phyloP scores from a whole-genome alignment of 768 basidiomycete species.

The Cubamyces sp. region DNA sequence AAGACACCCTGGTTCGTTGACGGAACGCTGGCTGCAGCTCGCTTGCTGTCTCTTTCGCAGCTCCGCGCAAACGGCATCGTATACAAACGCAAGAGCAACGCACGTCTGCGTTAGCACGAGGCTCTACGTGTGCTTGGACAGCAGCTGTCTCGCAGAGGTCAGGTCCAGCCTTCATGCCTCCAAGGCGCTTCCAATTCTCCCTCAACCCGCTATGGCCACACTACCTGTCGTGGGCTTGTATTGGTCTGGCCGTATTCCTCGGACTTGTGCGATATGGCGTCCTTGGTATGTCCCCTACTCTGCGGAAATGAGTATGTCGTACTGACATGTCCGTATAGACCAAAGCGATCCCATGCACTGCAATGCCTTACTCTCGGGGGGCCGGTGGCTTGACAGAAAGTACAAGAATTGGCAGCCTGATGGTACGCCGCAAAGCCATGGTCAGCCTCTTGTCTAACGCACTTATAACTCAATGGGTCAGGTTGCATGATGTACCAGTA shows the following conservation, averaged over 20 bases:
- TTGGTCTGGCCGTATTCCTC: conserved; percentile 45
- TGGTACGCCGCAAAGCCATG: conserved; percentile 47
- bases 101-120: neutral
- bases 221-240: conserved; percentile 44
- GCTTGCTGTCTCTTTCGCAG: neutral
- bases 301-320: neutral
- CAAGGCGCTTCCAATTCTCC: conserved; percentile 32
- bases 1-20: neutral
- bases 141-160: neutral
- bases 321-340: conserved; percentile 46
- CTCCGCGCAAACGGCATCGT: neutral
- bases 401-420: conserved; percentile 87
- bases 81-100: neutral
- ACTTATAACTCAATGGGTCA: conserved; percentile 34
- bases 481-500: conserved; percentile 83
- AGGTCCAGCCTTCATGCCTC: conserved; percentile 28
- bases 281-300: conserved; percentile 42
- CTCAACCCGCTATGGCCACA: conserved; percentile 53
- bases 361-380: conserved; percentile 66
- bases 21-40: neutral
- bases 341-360: conserved; percentile 76
- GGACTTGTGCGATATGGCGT: conserved; percentile 49
- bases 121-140: neutral
- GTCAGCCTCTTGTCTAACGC: conserved; percentile 18
- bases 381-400: conserved; percentile 75